phyloP scores from a whole-genome alignment of 75 land plant genomes.

The Sequoia sempervirens region DNA sequence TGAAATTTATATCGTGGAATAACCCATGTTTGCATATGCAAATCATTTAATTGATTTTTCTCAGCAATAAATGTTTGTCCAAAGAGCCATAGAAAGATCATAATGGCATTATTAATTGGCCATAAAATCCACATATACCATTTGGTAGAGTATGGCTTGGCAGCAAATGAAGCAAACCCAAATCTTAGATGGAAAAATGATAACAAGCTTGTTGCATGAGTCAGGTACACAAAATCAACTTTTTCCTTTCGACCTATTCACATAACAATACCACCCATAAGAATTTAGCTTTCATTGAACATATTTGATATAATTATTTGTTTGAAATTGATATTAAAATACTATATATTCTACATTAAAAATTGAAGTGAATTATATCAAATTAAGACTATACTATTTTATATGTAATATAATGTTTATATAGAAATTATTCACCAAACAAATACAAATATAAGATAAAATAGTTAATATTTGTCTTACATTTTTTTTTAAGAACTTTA shows the following conservation, averaged over 20 bases:
- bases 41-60: constrained; percentile 36
- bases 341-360: no score
- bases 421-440: no score
- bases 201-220: constrained; percentile 57
- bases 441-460: no score
- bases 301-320: no score
- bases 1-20: constrained; percentile 63
- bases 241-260: constrained; percentile 28
- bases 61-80: constrained; percentile 50
- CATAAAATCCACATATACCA: constrained; percentile 61
- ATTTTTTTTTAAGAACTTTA: no score
- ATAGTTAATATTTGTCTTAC: no score
- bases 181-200: constrained; percentile 63
- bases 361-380: no score
- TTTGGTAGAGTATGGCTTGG: constrained; percentile 41
- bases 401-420: no score
- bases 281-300: not conserved
- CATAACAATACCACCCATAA: not conserved
- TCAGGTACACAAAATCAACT: constrained; percentile 62
- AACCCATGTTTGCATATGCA: constrained; percentile 70
- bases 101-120: constrained; percentile 42
- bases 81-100: constrained; percentile 35
- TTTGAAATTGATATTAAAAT: no score
- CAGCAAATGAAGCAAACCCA: constrained; percentile 59
- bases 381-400: no score